Base-by-base conservation (phyloP, 1,139 yeast genomes). In the Candida mesenterica region DNA sequence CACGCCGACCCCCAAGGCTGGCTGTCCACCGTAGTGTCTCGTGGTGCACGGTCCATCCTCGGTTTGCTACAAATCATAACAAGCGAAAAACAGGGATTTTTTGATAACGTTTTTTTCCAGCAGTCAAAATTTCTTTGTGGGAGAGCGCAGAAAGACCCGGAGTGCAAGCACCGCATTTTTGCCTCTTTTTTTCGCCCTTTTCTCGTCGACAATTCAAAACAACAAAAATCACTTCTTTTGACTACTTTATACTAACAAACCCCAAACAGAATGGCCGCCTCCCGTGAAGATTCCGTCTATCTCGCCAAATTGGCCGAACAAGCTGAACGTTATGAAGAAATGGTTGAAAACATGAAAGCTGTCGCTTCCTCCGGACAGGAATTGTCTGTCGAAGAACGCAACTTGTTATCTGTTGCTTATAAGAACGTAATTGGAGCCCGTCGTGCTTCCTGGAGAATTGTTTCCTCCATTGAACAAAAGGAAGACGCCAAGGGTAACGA, bases 321-420 rank as follows among this genome's bases (percentile, higher is more conserved):
- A 76, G 97, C 98, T 58, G 98, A 92, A 75, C 95, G 98, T 71
- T 92, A 92, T 66, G 98, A 92, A 73, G 98, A 94, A 73, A 90
- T 89, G 97, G 97, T 92, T 55, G 96, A 89, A 67, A 87, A 87
- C 72, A 92, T 92, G 97, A 90, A 90, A 69, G 86, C 88, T 42
- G 97, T 92, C 60, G 97, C 97, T 51, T 84, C 96, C 31, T 79
- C 95, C 33, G 97, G 96, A 47, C 90, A 88, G 68, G 97, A 90
- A 67, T 76, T 92, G 56, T 84, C 95, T 27, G 96, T 92, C 49
- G 98, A 92, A 71, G 98, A 92, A 74, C 90, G 98, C 71, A 92
- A 92, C 69, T 78, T 92, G 56, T 78, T 92, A 57, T 88, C 97
- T 25, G 97, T 92, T 52, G 98, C 98, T 48, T 92, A 90, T 77